Conservation (phyloP, 148 eudicot species). For the Dysphania ambrosioides region DNA sequence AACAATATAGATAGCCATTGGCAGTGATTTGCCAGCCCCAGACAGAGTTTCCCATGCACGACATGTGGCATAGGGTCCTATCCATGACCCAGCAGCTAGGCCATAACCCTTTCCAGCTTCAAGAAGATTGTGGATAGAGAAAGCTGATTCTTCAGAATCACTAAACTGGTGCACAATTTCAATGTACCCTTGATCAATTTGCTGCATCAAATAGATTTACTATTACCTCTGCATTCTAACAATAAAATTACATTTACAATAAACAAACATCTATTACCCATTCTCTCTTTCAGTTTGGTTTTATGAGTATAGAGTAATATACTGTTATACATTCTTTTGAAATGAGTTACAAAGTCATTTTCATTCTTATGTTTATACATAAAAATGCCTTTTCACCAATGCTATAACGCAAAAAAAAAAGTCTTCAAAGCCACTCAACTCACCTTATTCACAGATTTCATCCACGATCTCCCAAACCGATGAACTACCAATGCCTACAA, state of each 20-base stretch:
- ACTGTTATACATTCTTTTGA: background rate
- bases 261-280: background rate
- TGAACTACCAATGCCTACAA: conserved; percentile 72
- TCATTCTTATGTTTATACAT: background rate
- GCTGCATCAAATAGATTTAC: conserved; percentile 42
- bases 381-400: background rate
- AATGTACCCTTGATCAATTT: conserved; percentile 56
- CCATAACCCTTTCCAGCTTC: conserved; percentile 79
- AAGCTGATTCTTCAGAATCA: conserved; percentile 69
- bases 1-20: conserved; percentile 81
- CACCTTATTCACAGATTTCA: conserved; percentile 67
- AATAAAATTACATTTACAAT: background rate
- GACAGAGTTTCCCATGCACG: conserved; percentile 89
- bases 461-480: conserved; percentile 84
- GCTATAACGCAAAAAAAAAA: background rate
- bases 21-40: conserved; percentile 47
- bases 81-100: conserved; percentile 94
- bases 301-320: background rate
- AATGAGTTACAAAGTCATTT: background rate
- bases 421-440: conserved; percentile 8
- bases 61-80: conserved; percentile 97
- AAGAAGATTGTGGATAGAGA: conserved; percentile 85
- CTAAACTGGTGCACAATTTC: conserved; percentile 76
- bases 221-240: conserved; percentile 1
- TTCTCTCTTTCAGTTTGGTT: background rate